Conservation (phyloP, 768 basidiomycete genomes). For the Boletus pseudo-olivaceus region DNA sequence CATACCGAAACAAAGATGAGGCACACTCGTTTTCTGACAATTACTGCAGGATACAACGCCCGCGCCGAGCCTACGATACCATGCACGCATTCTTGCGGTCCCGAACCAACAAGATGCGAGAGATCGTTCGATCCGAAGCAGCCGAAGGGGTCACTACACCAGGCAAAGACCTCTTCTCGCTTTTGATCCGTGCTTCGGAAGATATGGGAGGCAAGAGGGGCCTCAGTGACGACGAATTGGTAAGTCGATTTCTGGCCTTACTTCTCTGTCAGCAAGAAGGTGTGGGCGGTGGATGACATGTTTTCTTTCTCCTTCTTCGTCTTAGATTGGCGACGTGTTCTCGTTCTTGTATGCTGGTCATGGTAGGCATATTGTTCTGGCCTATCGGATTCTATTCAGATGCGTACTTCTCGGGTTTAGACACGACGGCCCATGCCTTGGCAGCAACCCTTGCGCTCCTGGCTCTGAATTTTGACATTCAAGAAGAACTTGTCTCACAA, state of each 20-base stretch:
- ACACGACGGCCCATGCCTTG: conserved; percentile 31
- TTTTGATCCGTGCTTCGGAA: conserved; percentile 17
- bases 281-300: not conserved
- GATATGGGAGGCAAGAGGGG: conserved; percentile 10
- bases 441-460: conserved; percentile 32
- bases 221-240: conserved; percentile 16
- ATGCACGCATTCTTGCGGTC: conserved; percentile 17
- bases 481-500: conserved; percentile 30
- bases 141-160: not conserved
- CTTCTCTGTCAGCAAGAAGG: not conserved
- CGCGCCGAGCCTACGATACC: conserved; percentile 17
- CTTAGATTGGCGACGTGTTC: conserved; percentile 50
- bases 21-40: not conserved
- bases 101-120: conserved; percentile 6
- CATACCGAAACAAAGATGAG: not conserved
- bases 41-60: conserved; percentile 12
- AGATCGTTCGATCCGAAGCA: not conserved
- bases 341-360: conserved; percentile 55
- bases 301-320: not conserved
- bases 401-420: not conserved
- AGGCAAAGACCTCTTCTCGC: conserved; percentile 13
- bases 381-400: not conserved
- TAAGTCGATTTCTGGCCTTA: not conserved
- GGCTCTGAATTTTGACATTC: conserved; percentile 28
- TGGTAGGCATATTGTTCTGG: conserved; percentile 30